Percentiles rank a stretch among this genome's conserved stretches.
phyloP scores from a whole-genome alignment of 768 basidiomycete species.

The Amanita inopinata region DNA sequence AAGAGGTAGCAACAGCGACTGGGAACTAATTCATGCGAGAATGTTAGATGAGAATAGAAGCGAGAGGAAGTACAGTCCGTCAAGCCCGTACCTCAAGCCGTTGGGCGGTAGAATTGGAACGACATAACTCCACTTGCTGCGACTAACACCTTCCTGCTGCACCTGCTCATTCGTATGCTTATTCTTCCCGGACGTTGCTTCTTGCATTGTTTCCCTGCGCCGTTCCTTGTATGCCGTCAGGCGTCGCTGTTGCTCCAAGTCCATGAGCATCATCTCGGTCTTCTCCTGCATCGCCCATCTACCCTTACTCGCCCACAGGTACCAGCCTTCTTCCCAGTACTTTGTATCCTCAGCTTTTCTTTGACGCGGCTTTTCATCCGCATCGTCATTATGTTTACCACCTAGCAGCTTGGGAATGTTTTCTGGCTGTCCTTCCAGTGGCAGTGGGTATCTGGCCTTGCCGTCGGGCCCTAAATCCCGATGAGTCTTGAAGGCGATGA shows the following conservation, averaged over 20 bases:
- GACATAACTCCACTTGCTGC: constrained; percentile 28
- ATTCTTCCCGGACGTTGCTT: constrained; percentile 42
- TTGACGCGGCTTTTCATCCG: constrained; percentile 20
- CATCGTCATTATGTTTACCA: constrained; percentile 26
- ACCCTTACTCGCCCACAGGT: constrained; percentile 57
- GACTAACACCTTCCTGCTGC: constrained; percentile 11
- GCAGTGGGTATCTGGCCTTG: constrained; percentile 49
- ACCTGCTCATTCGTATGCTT: constrained; percentile 15
- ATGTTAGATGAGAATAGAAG: constrained; percentile 2
- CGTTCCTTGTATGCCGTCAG: constrained; percentile 30
- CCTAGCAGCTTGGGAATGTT: constrained; percentile 37
- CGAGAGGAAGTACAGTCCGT: too few species aligned
- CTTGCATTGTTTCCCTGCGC: constrained; percentile 26
- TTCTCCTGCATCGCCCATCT: constrained; percentile 45
- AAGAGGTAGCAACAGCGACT: constrained; percentile 47
- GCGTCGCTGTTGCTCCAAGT: constrained; percentile 41
- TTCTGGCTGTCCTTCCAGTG: constrained; percentile 51
- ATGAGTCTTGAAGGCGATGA: constrained; percentile 35
- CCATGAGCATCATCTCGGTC: constrained; percentile 47
- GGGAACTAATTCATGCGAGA: constrained; percentile 23
- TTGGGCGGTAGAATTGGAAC: constrained; percentile 29
- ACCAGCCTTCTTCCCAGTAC: constrained; percentile 70
- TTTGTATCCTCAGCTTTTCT: constrained; percentile 26
- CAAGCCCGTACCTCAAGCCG: constrained; percentile 26
- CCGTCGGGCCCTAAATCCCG: constrained; percentile 31